Conservation (phyloP, 495 filamentous ascomycete genomes). For the Xylaria nigripes region DNA sequence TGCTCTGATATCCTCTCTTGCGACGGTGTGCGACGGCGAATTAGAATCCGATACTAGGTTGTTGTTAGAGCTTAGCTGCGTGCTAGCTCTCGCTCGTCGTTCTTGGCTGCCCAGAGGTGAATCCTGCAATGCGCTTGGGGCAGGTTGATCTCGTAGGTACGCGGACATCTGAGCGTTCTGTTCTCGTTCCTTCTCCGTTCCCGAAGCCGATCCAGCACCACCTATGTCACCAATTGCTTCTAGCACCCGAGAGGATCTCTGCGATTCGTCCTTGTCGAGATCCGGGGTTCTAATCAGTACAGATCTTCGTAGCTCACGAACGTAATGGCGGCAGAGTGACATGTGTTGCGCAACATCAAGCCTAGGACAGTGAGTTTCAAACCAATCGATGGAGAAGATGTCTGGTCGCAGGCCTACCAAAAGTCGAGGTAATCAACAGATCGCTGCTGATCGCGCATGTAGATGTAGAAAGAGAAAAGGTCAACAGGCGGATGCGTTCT, state of each 20-base stretch:
- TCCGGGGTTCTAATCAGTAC: slow-evolving; percentile 91
- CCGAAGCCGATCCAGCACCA: slow-evolving; percentile 43
- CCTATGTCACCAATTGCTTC: slow-evolving; percentile 62
- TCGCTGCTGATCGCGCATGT: slow-evolving; percentile 96
- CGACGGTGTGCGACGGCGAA: slow-evolving; percentile 77
- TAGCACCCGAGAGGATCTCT: slow-evolving; percentile 70
- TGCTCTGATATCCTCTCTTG: slow-evolving; percentile 75
- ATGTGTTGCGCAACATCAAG: slow-evolving; percentile 99
- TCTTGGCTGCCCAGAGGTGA: slow-evolving; percentile 65
- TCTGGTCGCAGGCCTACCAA: slow-evolving; percentile 53
- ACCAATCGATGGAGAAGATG: slow-evolving; percentile 4
- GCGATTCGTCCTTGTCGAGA: slow-evolving; percentile 69
- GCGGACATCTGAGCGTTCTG: slow-evolving; percentile 81
- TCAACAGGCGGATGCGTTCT: slow-evolving; percentile 88
- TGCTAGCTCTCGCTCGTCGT: slow-evolving; percentile 58
- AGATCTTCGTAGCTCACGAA: slow-evolving; percentile 86
- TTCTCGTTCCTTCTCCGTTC: slow-evolving; percentile 55
- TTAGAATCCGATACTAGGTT: slow-evolving; percentile 51
- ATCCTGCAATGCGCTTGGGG: slow-evolving; percentile 38
- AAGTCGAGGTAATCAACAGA: slow-evolving; percentile 98
- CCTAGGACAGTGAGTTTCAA: slow-evolving; percentile 43
- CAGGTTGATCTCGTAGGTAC: slow-evolving; percentile 72
- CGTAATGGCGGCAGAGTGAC: slow-evolving; percentile 95
- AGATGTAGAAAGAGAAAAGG: slow-evolving; percentile 98
- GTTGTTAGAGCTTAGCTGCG: slow-evolving; percentile 40